Evolutionary conservation across 1,284 basidiomycete genomes (phyloP).

Genomic region (Cryptococcus sp.): DNA sequence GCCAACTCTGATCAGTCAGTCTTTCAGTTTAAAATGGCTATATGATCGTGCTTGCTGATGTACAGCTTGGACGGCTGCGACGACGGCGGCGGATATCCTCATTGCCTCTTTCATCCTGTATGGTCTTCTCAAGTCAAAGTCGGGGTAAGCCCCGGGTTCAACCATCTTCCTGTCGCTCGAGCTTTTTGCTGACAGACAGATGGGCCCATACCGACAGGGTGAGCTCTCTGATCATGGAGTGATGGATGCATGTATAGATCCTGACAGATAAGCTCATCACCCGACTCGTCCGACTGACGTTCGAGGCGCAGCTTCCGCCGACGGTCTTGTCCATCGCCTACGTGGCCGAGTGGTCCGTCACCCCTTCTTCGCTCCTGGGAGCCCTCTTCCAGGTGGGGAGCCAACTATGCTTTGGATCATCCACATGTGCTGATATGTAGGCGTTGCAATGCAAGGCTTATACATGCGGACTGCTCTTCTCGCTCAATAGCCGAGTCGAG

Average conservation of each 20-base stretch:
- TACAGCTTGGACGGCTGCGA: conserved; percentile 18
- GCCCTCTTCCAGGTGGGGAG: conserved; percentile 16
- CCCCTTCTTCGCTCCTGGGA: conserved; percentile 22
- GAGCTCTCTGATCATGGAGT: too few species aligned
- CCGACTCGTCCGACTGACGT: conserved; percentile 25
- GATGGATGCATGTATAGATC: not conserved
- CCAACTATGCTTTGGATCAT: not conserved
- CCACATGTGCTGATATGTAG: not conserved
- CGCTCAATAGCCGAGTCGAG: conserved; percentile 17
- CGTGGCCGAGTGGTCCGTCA: conserved; percentile 21
- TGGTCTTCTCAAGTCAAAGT: conserved; percentile 22
- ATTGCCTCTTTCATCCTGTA: conserved; percentile 24
- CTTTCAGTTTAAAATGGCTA: not conserved
- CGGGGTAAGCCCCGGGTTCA: conserved; percentile 11
- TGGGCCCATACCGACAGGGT: conserved; percentile 30
- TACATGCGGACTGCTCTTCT: conserved; percentile 19
- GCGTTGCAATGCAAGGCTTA: conserved; percentile 23
- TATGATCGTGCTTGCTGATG: not conserved
- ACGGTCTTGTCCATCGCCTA: conserved; percentile 25
- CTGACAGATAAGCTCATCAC: conserved; percentile 14
- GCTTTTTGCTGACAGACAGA: conserved; percentile 1
- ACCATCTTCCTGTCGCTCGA: not conserved
- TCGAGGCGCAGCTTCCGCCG: conserved; percentile 33
- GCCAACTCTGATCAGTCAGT: conserved; percentile 18
- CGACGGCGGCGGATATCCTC: conserved; percentile 24